Base-by-base conservation (phyloP, 805 yeast species). In the Tetrapisispora namnaoensis region DNA sequence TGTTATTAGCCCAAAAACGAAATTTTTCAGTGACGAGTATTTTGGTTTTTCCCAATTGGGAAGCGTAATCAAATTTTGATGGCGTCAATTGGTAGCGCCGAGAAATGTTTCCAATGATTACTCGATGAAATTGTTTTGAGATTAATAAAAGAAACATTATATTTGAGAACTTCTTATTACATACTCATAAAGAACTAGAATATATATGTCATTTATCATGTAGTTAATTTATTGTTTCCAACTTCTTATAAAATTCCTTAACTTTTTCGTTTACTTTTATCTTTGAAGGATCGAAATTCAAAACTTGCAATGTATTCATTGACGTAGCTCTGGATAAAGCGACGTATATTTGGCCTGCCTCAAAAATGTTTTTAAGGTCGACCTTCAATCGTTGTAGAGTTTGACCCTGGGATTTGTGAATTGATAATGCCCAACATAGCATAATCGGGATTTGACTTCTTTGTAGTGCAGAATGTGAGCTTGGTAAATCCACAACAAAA, bases 341-440 rank as follows among this genome's bases (percentile, higher is more conserved):
- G 35, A 86, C 93, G 58, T 86, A 86, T 4, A 83, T 88, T 57
- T 86, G 95, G 20, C 95, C 95, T 48, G 79, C 83, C 62, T 86
- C 95, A 56, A 86, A 86, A 24, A 79, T 76, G 53, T 72, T 76
- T 24, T 75, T 70, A 44, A 86, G 64, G 58, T 86, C 90, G 13
- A 86, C 87, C 53, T 77, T 78, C 3, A 86, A 80, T 52, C 86
- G 65, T 39, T 77, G 80, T 42, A 86, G 73, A 0, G 95, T 84
- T 67, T 86, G 95, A 2, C 95, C 95, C 62, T 86, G 95, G 0
- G 93, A 79, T 61, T 86, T 86, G 60, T 86, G 95, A 45, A 86
- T 86, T 0, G 93, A 86, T 55, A 86, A 63, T 0, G 95, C 89
- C 93, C 93, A 86, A 22, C 93, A 80, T 36, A 86, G 66, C 49